A percentile compares a stretch with the other conserved stretches of the same genome.
Conservation (phyloP, 2,329 filamentous ascomycete species). For the Exserohilum rostratum region DNA sequence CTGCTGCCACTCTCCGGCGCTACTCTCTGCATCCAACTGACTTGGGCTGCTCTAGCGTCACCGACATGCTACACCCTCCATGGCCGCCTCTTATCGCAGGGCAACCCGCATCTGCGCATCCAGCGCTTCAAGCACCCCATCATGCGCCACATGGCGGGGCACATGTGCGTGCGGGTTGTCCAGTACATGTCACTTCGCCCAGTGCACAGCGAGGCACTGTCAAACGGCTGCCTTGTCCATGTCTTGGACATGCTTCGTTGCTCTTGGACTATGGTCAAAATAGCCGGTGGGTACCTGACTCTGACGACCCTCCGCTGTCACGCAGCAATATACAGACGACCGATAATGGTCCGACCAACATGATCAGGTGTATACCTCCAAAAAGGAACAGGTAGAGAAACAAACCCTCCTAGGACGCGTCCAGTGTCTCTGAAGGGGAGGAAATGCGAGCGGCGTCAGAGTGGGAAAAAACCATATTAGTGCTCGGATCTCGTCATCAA, state of each 20-base stretch:
- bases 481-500: neutral
- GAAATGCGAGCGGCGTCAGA: no score
- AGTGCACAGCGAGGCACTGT: neutral
- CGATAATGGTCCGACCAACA: constrained; percentile 7
- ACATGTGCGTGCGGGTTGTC: neutral
- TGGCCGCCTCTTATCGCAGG: neutral
- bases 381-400: neutral
- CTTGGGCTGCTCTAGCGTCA: neutral
- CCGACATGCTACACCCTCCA: constrained; percentile 1
- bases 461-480: neutral
- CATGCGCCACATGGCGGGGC: constrained; percentile 18
- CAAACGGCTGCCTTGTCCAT: neutral
- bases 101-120: constrained; percentile 13
- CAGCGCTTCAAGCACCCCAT: constrained; percentile 21
- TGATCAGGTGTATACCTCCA: neutral
- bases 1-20: constrained; percentile 1
- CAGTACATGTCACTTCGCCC: neutral
- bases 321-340: neutral
- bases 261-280: constrained; percentile 3
- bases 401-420: neutral
- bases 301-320: constrained; percentile 7
- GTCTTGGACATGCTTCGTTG: neutral
- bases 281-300: constrained; percentile 24
- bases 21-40: neutral
- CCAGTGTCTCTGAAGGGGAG: no score